A percentile compares a stretch with the other conserved stretches of the same genome.
Conservation (phyloP, 176 grass and related monocot species). For the Luzula sylvatica region DNA sequence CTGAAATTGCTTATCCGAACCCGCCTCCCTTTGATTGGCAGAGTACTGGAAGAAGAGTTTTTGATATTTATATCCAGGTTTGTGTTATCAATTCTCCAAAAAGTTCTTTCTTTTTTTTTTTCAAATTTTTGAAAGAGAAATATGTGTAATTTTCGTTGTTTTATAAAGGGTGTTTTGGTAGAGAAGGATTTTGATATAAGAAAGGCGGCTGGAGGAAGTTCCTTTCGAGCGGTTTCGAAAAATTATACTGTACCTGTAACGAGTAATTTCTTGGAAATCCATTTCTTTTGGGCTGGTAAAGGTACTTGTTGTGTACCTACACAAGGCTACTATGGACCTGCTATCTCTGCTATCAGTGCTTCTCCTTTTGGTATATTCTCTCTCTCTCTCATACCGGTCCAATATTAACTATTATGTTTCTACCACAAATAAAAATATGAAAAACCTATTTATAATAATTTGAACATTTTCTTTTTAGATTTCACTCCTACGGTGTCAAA, state of each 20-base stretch:
- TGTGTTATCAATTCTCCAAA: neutral
- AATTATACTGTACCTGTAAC: slow-evolving; percentile 38
- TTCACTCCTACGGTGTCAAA: slow-evolving; percentile 50
- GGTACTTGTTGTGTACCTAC: slow-evolving; percentile 62
- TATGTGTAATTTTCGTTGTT: neutral
- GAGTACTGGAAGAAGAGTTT: slow-evolving; percentile 51
- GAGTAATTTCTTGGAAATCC: slow-evolving; percentile 66
- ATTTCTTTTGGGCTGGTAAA: slow-evolving; percentile 83
- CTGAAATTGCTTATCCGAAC: slow-evolving; percentile 34
- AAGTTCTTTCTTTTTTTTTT: neutral
- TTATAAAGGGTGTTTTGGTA: slow-evolving; percentile 37
- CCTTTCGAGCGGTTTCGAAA: slow-evolving; percentile 33
- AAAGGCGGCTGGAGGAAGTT: slow-evolving; percentile 54
- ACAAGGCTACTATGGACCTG: slow-evolving; percentile 55
- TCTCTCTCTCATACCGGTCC: neutral
- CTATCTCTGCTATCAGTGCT: slow-evolving; percentile 51
- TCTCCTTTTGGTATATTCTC: slow-evolving; percentile 16
- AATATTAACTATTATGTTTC: too few species aligned
- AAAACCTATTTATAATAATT: neutral
- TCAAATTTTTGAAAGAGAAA: neutral
- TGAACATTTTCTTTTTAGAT: slow-evolving; percentile 33
- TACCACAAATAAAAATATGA: neutral
- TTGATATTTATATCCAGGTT: slow-evolving; percentile 76
- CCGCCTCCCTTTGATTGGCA: slow-evolving; percentile 9
- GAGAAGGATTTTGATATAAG: slow-evolving; percentile 69